These are phyloP conservation scores for Kwoniella sp. DNA, from an alignment of 768 basidiomycete genomes.

Conservation along the genomic window DNA sequence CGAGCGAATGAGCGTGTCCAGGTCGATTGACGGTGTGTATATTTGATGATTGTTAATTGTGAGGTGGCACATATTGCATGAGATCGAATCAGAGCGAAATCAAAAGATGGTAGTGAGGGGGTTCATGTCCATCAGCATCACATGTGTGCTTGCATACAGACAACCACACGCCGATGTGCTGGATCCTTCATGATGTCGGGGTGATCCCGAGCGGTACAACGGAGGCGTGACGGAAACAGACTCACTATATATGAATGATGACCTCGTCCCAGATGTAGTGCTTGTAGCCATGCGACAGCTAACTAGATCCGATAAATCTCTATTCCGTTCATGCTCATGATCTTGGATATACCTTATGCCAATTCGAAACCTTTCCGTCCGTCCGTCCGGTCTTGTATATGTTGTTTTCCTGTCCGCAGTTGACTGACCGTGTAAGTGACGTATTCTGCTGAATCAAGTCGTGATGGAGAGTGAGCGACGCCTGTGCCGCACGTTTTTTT, in stretches of 20 bases:
- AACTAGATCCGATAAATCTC: neutral
- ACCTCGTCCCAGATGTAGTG: neutral
- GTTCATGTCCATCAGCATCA: neutral
- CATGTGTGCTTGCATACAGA: neutral
- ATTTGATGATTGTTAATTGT: neutral
- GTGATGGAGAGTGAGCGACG: neutral
- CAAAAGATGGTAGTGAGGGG: neutral
- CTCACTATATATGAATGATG: neutral
- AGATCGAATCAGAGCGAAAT: too few relatives aligned
- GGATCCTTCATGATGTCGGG: neutral
- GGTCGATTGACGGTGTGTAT: neutral
- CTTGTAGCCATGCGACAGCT: neutral
- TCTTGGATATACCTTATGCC: neutral
- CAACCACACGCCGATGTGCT: too few relatives aligned
- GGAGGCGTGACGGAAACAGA: neutral
- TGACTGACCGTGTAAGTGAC: too few relatives aligned
- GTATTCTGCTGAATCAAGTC: too few relatives aligned
- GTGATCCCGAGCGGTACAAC: neutral
- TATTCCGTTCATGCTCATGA: neutral
- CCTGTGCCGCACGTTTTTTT: neutral
- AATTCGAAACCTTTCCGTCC: neutral
- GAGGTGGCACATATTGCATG: too few relatives aligned
- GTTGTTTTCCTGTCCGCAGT: neutral
- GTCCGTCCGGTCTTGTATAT: neutral
- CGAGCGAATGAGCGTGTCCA: neutral